Evolutionary conservation across 805 yeast genomes (phyloP).

Genomic region (Nakazawaea sp.): DNA sequence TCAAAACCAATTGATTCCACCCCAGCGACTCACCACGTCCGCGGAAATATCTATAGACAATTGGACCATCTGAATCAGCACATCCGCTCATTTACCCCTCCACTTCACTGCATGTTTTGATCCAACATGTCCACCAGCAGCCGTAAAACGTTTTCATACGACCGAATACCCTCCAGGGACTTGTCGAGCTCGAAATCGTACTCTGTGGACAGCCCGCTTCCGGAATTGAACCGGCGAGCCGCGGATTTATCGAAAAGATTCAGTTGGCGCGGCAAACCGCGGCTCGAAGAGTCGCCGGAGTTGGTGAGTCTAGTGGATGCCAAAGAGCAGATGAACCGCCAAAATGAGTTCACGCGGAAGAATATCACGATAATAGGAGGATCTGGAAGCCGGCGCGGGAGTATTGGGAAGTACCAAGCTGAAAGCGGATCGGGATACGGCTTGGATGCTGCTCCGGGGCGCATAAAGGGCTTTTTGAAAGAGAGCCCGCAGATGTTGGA

Average conservation of each 20-base stretch:
- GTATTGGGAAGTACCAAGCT: background rate
- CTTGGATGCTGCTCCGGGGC: too few species aligned
- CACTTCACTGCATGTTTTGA: too few species aligned
- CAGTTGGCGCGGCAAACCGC: background rate
- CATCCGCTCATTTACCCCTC: too few species aligned
- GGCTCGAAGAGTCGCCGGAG: background rate
- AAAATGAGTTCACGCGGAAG: too few species aligned
- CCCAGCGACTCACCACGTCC: too few species aligned
- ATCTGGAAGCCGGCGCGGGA: background rate
- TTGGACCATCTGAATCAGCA: too few species aligned
- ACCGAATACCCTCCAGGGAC: too few species aligned
- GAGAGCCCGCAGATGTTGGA: constrained; percentile 4
- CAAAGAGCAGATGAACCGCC: background rate
- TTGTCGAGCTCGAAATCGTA: too few species aligned
- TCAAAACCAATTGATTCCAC: too few species aligned
- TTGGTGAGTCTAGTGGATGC: background rate
- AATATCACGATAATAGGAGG: background rate
- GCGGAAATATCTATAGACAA: too few species aligned
- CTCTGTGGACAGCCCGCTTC: background rate
- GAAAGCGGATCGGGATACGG: constrained; percentile 2
- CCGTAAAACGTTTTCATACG: too few species aligned
- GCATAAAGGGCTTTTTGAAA: background rate
- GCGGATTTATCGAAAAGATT: background rate
- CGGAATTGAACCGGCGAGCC: background rate
- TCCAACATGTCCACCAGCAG: too few species aligned